A percentile compares a stretch with the other conserved stretches of the same genome.
Conservation (phyloP, 2,329 filamentous ascomycete species). For the Ampelomyces quisqualis region DNA sequence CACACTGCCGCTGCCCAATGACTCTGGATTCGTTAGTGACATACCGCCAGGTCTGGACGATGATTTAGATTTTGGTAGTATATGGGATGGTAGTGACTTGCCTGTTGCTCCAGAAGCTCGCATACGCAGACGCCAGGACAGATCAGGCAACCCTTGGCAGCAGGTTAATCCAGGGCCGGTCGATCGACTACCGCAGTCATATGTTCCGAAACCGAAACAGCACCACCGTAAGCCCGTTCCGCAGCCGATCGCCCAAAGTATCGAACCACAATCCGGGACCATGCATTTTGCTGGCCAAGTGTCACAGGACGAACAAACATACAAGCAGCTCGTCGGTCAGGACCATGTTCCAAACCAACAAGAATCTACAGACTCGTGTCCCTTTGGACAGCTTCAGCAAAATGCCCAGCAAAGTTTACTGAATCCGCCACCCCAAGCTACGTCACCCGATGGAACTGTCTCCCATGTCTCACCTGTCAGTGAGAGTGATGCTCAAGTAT, state of each 20-base stretch:
- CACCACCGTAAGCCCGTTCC: slow-evolving; percentile 13
- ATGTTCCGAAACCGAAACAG: slow-evolving; percentile 24
- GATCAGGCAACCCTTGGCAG: slow-evolving; percentile 31
- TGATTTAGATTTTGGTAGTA: slow-evolving; percentile 48
- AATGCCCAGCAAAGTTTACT: slow-evolving; percentile 6
- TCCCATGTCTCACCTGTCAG: slow-evolving; percentile 22
- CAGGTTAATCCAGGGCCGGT: slow-evolving; percentile 31
- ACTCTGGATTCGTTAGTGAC: slow-evolving; percentile 87
- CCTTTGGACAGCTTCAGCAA: slow-evolving; percentile 3
- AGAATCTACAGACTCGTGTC: slow-evolving; percentile 5
- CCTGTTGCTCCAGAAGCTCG: slow-evolving; percentile 16
- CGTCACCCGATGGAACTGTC: slow-evolving; percentile 21
- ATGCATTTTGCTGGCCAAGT: slow-evolving; percentile 2
- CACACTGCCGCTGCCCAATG: slow-evolving; percentile 57
- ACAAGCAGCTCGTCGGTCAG: slow-evolving; percentile 4
- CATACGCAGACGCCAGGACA: slow-evolving; percentile 16
- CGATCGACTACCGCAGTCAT: slow-evolving; percentile 31
- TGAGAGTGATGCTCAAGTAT: slow-evolving; percentile 19
- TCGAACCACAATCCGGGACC: slow-evolving; percentile 19
- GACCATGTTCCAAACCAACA: slow-evolving; percentile 4
- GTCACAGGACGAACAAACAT: slow-evolving; percentile 10
- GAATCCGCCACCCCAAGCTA: slow-evolving; percentile 12
- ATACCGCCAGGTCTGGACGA: slow-evolving; percentile 67
- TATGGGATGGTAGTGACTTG: slow-evolving; percentile 24
- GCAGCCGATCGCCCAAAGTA: slow-evolving; percentile 23